phyloP scores from a whole-genome alignment of 108 stramenopile species.

The Cylindrotheca closterium region DNA sequence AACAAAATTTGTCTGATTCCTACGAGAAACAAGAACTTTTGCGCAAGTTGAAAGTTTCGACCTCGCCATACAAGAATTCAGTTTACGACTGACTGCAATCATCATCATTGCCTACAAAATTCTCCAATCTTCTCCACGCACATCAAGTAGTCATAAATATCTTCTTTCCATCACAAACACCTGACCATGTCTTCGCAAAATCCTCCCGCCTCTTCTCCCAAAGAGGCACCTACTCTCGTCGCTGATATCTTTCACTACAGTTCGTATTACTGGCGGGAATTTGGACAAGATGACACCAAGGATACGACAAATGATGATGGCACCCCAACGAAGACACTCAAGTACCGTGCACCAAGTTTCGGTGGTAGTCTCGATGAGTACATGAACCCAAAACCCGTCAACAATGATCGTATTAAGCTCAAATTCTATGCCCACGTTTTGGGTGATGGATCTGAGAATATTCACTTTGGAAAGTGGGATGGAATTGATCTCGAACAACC shows the following conservation, averaged over 20 bases:
- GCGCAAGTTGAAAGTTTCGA: no score
- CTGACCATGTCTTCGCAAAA: no score
- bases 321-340: not conserved
- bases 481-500: conserved; percentile 24
- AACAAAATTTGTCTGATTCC: no score
- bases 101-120: no score
- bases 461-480: conserved; percentile 48
- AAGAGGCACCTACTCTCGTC: not conserved
- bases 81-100: no score
- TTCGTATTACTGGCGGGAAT: conserved; percentile 10
- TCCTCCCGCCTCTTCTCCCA: no score
- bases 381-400: conserved; percentile 3
- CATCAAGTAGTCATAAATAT: no score
- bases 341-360: not conserved
- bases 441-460: conserved; percentile 29
- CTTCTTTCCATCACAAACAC: no score
- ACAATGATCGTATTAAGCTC: conserved; percentile 30
- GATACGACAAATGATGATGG: not conserved
- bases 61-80: no score
- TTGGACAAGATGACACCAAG: not conserved
- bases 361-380: not conserved
- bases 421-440: conserved; percentile 38
- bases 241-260: conserved; percentile 23
- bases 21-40: no score
- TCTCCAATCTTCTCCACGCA: no score